Evolutionary conservation across 768 basidiomycete species (phyloP), one percentile per base, ranked within the genome.

Genomic region (Hypholoma sublateritium): DNA sequence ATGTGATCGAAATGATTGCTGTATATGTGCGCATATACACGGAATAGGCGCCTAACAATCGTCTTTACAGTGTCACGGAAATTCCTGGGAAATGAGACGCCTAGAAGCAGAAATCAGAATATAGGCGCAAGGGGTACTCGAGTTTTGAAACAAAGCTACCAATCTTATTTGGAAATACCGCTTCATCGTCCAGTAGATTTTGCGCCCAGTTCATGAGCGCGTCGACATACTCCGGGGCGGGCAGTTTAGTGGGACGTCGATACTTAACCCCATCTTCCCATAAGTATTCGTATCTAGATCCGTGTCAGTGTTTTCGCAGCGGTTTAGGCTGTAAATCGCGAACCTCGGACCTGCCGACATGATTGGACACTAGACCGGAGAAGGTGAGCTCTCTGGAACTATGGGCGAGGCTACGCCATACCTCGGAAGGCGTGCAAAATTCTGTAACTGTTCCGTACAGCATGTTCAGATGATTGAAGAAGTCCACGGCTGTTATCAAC

Each of bases 381-480:
- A 19, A 35, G 41, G 48, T 35, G 39, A 14, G 22, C 6, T 19
- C 50, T 43, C 55, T 39, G 13, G 24, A 37, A 45, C n/a, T 5
- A 4, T 4, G 56, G 35, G n/a, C 36, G 34, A 69, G 80, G 64
- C 28, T 32, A 6, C 28, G 28, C 9, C 28, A 32, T 66, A 91
- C 95, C 82, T 97, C 94, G 68, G 95, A 86, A 9, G 88, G 82
- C 16, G 92, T 98, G 72, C 97, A 99, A 69, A 98, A 98, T 74
- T 99, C 97, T 2, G 97, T 97, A 21, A 99, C 87, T 9, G 95
- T 97, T 11, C 96, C 97, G 67, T 98, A 99, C 17, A 99, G 78
- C 97, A 99, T 99, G 71, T 99, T 99, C 62, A 99, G 75, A 69
- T 99, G 97, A 69, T 98, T 99, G 81, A 98, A 99, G 76, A 99